Evolutionary conservation across 371 early-diverging fungal species (phyloP).

Genomic region (Rozella allomycis): DNA sequence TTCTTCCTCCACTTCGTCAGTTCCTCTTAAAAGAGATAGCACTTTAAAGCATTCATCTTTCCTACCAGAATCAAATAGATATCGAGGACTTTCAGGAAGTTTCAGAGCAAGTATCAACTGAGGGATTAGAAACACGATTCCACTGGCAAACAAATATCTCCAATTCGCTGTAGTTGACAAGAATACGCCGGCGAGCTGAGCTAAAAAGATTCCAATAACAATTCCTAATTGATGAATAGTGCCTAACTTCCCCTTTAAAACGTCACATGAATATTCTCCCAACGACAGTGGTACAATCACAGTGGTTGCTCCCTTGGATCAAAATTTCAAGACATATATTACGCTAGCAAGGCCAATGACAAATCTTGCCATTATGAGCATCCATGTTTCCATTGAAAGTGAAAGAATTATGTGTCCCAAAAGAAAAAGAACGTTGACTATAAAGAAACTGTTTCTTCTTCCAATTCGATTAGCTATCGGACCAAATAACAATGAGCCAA

Average conservation of each 20-base stretch:
- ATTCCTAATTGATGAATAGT: constrained; percentile 8
- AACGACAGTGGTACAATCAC: neutral
- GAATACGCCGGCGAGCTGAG: constrained; percentile 1
- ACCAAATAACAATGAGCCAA: constrained; percentile 1
- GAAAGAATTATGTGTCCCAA: neutral
- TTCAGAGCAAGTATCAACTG: too few species aligned
- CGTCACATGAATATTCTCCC: neutral
- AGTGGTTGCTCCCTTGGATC: neutral
- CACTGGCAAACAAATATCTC: constrained; percentile 1
- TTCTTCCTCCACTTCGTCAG: too few species aligned
- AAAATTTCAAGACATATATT: neutral
- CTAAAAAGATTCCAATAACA: constrained; percentile 3
- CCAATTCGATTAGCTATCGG: neutral
- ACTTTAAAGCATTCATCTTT: too few species aligned
- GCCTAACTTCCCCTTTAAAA: constrained; percentile 4
- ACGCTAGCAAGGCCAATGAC: neutral
- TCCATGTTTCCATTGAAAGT: neutral
- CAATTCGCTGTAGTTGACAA: neutral
- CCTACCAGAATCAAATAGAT: too few species aligned
- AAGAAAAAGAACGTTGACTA: neutral
- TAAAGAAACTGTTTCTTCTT: constrained; percentile 1
- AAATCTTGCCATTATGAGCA: neutral
- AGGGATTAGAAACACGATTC: too few species aligned
- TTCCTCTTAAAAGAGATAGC: too few species aligned
- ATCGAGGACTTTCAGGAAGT: too few species aligned